These are phyloP conservation scores for Soucietia sequanensis DNA, from an alignment of 805 yeast species.

Conservation along the genomic window DNA sequence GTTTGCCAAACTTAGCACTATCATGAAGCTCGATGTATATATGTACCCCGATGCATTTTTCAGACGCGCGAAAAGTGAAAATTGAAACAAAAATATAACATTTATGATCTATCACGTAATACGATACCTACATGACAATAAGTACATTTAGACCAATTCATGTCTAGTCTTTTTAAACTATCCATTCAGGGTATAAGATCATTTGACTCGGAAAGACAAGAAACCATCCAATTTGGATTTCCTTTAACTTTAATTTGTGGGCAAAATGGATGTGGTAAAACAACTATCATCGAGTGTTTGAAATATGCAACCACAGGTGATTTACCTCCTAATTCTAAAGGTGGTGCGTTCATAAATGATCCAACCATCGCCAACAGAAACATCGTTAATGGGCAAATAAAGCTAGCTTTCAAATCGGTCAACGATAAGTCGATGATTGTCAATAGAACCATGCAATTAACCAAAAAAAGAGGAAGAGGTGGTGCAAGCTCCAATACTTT, in stretches of 20 bases:
- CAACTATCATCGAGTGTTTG: constrained; percentile 92
- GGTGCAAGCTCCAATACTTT: constrained; percentile 55
- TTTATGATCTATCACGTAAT: too few species aligned
- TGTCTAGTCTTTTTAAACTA: constrained; percentile 43
- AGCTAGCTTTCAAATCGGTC: constrained; percentile 75
- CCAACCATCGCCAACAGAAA: constrained; percentile 76
- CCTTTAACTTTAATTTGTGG: constrained; percentile 96
- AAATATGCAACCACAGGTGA: constrained; percentile 95
- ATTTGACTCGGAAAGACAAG: constrained; percentile 80
- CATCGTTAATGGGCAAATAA: constrained; percentile 85
- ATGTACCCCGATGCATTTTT: too few species aligned
- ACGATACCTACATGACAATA: too few species aligned
- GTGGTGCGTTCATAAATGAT: constrained; percentile 95
- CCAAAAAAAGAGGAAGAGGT: constrained; percentile 47
- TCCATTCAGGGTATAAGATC: constrained; percentile 85
- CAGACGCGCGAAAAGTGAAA: too few species aligned
- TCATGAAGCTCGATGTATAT: too few species aligned
- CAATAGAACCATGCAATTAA: constrained; percentile 79
- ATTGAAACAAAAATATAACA: too few species aligned
- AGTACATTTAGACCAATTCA: constrained; percentile 12
- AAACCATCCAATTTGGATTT: constrained; percentile 82
- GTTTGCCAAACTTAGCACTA: too few species aligned
- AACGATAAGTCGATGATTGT: constrained; percentile 78
- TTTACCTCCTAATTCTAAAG: constrained; percentile 91
- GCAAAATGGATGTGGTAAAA: constrained; percentile 94